Evolutionary conservation across 1,284 basidiomycete species (phyloP).

Genomic region (Austroboletus novae-zelandiae): DNA sequence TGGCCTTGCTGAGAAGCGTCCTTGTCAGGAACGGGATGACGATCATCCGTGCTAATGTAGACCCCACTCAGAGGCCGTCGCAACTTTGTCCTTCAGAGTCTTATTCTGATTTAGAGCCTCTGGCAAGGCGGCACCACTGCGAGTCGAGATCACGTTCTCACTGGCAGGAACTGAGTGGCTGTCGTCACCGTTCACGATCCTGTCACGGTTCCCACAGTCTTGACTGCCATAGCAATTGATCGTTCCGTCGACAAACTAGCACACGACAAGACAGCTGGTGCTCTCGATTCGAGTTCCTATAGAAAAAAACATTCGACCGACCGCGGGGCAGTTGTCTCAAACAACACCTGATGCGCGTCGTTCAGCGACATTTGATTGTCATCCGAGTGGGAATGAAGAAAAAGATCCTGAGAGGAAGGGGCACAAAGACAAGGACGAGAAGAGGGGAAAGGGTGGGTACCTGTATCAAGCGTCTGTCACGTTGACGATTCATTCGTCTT

Average conservation of each 20-base stretch:
- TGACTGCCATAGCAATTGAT: no score
- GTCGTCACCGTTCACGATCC: slow-evolving; percentile 15
- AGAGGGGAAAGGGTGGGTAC: slow-evolving; percentile 36
- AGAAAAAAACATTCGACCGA: slow-evolving; percentile 52
- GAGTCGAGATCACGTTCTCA: slow-evolving; percentile 20
- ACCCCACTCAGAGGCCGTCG: no score
- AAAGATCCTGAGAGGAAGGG: slow-evolving; percentile 12
- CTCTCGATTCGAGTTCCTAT: background rate
- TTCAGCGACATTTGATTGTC: slow-evolving; percentile 78
- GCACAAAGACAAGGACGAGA: slow-evolving; percentile 30
- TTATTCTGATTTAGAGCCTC: slow-evolving; percentile 3
- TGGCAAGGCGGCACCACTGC: slow-evolving; percentile 7
- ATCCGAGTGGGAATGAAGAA: slow-evolving; percentile 15
- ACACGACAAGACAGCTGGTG: background rate
- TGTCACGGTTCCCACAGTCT: slow-evolving; percentile 10
- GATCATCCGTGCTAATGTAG: no score
- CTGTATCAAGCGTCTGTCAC: no score
- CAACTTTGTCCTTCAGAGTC: no score
- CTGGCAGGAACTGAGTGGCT: slow-evolving; percentile 14
- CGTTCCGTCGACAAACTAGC: no score
- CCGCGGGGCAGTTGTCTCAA: slow-evolving; percentile 66
- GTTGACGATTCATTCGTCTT: no score
- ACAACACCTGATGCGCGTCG: slow-evolving; percentile 73
- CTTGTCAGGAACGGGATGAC: no score
- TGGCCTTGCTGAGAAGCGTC: no score